Evolutionary conservation across 139 green algal species (phyloP), one percentile per base, ranked within the genome.

Genomic region (Chlorella vulgaris): DNA sequence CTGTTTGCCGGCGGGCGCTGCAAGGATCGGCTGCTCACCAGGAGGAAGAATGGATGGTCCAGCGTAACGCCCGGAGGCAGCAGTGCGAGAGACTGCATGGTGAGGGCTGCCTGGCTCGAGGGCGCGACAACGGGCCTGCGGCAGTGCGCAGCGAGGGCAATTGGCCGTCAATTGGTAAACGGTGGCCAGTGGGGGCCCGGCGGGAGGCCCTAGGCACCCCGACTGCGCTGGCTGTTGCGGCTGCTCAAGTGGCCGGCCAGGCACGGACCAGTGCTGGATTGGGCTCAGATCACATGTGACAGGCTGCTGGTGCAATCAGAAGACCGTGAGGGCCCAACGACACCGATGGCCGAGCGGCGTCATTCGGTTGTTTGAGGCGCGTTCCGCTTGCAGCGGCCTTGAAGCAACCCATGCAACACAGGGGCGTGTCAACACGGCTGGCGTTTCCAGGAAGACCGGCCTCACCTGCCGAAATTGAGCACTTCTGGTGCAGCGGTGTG

Each of bases 81-180:
- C 29, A 47, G 69, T n/a, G 24, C 15, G 24, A 75, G 28, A 8
- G 68, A 42, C 31, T 76, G n/a, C 69, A 76, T 76, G 69, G 55
- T 65, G 47, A n/a, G n/a, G n/a, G n/a, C 13, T 58, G 47, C 47
- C 15, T 58, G 47, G 47, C 47, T 58, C 47, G 10, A 31, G 55
- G 55, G 55, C 22, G 55, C 55, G 5, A 65, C 15, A 5, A 15
- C 18, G 8, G 22, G 55, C 8, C 5, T 15, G 22, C 18, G 55
- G 55, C 5, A 15, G 55, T 28, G 15, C 28, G n/a, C 28, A 21
- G 13, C 47, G 28, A 21, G 18, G 22, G 5, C 55, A 65, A n/a
- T n/a, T 15, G 21, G 21, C 22, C 55, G 8, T 8, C 15, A 65
- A 31, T 28, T 15, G 55, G 5, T 21, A 65, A n/a, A 31, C 5